phyloP scores from a whole-genome alignment of 345 rosid genomes.

The Chamaenerion angustifolium region DNA sequence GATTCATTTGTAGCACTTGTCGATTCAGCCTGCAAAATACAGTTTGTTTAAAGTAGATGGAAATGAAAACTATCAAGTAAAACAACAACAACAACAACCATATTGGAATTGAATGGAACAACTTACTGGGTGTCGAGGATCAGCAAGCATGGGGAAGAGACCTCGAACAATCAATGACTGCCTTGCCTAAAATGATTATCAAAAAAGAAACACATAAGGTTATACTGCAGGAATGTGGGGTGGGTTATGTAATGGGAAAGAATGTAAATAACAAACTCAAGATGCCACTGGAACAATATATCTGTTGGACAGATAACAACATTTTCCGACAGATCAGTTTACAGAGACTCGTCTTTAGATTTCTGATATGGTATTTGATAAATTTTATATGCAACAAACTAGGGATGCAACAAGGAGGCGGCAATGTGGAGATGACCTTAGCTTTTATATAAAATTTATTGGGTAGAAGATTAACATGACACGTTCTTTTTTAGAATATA shows the following conservation, averaged over 20 bases:
- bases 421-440: no score
- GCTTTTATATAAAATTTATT: no score
- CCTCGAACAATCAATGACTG: slow-evolving; percentile 16
- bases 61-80: background rate
- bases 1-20: slow-evolving; percentile 15
- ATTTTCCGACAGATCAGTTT: background rate
- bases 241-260: no score
- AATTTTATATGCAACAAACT: no score
- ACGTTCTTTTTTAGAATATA: no score
- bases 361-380: no score
- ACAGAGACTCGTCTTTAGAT: background rate
- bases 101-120: background rate
- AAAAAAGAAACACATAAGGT: no score
- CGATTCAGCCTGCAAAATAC: slow-evolving; percentile 10
- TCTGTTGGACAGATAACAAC: background rate
- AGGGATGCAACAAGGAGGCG: no score
- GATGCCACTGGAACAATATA: no score
- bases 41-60: background rate
- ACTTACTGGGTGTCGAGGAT: slow-evolving; percentile 20
- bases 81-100: background rate
- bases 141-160: slow-evolving; percentile 19
- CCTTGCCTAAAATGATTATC: slow-evolving; percentile 8
- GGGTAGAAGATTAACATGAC: no score
- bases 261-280: no score
- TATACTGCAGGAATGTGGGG: no score